A percentile compares a stretch with the other conserved stretches of the same genome.
These are phyloP conservation scores for Solanum pinnatisectum DNA, from an alignment of 257 asterid species.

Conservation along the genomic window DNA sequence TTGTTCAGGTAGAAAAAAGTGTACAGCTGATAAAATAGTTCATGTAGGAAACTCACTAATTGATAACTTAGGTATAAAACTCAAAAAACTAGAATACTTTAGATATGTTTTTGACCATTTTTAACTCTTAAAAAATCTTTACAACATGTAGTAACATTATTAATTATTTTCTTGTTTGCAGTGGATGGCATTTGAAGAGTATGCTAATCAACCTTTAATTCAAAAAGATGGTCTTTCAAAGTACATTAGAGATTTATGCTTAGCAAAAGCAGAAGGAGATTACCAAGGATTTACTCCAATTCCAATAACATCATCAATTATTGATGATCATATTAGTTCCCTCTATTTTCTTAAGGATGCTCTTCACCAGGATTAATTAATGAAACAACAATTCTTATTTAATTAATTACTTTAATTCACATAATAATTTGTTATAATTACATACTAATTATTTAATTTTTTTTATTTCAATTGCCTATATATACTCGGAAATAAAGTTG, in stretches of 20 bases:
- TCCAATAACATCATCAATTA: constrained; percentile 22
- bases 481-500: neutral
- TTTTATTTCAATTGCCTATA: neutral
- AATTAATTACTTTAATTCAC: neutral
- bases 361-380: constrained; percentile 9
- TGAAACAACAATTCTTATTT: neutral
- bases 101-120: too few species aligned
- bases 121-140: too few species aligned
- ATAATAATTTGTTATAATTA: neutral
- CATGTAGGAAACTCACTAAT: neutral
- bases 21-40: too few species aligned
- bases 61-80: too few species aligned
- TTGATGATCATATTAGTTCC: constrained; percentile 34
- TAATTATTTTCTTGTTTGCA: neutral
- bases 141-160: too few species aligned
- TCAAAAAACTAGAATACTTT: too few species aligned
- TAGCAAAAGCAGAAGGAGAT: constrained; percentile 34
- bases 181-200: constrained; percentile 78
- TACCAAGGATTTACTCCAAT: constrained; percentile 52
- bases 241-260: constrained; percentile 41
- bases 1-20: too few species aligned
- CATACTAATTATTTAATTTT: neutral
- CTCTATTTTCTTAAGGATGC: constrained; percentile 37
- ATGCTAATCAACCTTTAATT: constrained; percentile 38
- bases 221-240: constrained; percentile 33